Percentiles rank a stretch among this genome's conserved stretches.
These are phyloP conservation scores for Cryptococcus hybrid DNA, from an alignment of 1,284 basidiomycete genomes.

Conservation along the genomic window DNA sequence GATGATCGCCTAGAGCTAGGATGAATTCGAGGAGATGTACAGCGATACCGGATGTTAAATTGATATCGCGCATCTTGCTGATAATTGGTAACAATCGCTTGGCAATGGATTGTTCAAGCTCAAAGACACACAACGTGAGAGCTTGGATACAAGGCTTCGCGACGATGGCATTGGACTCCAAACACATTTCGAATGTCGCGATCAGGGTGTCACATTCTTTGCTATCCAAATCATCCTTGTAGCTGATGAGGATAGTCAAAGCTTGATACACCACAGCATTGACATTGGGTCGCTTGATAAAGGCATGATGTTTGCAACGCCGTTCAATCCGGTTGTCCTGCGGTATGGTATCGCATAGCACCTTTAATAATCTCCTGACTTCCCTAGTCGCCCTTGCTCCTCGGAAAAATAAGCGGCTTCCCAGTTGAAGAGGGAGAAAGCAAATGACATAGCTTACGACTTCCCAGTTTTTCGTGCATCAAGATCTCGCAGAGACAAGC, in stretches of 20 bases:
- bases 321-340: conserved; percentile 56
- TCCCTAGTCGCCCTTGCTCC: conserved; percentile 72
- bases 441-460: conserved; percentile 88
- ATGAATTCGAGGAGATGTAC: conserved; percentile 96
- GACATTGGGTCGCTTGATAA: conserved; percentile 71
- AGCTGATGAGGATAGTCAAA: conserved; percentile 84
- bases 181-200: conserved; percentile 76
- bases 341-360: conserved; percentile 58
- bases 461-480: conserved; percentile 77
- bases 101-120: conserved; percentile 79
- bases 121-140: conserved; percentile 83
- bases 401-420: conserved; percentile 96
- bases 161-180: conserved; percentile 68
- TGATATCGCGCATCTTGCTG: conserved; percentile 87
- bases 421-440: conserved; percentile 85
- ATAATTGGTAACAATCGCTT: conserved; percentile 78
- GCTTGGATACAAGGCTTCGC: conserved; percentile 92
- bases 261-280: conserved; percentile 86
- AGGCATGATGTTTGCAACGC: conserved; percentile 50
- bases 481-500: conserved; percentile 66
- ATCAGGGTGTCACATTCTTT: conserved; percentile 65
- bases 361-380: conserved; percentile 64
- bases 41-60: conserved; percentile 89
- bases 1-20: conserved; percentile 77
- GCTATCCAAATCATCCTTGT: conserved; percentile 69